These are phyloP conservation scores for Backusella parvicylindrica DNA, from an alignment of 192 early-diverging fungal genomes.

Conservation along the genomic window DNA sequence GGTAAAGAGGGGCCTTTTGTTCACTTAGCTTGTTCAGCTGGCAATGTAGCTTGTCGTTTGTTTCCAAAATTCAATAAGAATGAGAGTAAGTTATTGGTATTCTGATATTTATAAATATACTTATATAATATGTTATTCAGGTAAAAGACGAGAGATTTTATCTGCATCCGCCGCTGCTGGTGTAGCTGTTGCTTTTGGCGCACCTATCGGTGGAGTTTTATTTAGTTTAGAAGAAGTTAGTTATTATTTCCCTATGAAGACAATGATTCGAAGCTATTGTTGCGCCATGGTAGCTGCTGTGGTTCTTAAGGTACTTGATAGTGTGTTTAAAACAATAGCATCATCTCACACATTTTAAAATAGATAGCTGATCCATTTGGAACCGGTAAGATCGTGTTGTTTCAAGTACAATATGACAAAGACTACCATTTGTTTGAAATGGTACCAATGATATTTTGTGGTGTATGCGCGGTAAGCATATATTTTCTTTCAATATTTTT, in stretches of 20 bases:
- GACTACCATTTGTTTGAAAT: constrained; percentile 94
- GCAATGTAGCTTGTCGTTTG: constrained; percentile 79
- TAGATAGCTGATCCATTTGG: constrained; percentile 82
- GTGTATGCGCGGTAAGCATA: constrained; percentile 67
- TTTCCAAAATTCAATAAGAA: constrained; percentile 92
- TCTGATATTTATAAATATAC: neutral
- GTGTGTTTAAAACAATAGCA: neutral
- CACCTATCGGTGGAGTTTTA: constrained; percentile 94
- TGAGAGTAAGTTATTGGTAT: constrained; percentile 51
- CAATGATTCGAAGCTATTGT: constrained; percentile 93
- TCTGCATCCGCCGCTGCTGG: constrained; percentile 92
- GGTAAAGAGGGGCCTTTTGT: constrained; percentile 96
- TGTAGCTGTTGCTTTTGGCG: constrained; percentile 93
- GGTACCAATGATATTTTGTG: constrained; percentile 78
- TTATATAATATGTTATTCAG: constrained; percentile 24
- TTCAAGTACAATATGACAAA: constrained; percentile 85
- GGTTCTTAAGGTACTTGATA: constrained; percentile 62
- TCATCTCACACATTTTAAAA: constrained; percentile 8
- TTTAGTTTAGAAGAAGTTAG: constrained; percentile 92
- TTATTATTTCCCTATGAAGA: constrained; percentile 91
- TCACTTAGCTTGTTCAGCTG: constrained; percentile 87
- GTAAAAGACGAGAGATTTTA: constrained; percentile 89
- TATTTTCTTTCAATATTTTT: neutral
- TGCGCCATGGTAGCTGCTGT: constrained; percentile 90
- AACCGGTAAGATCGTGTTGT: constrained; percentile 80